A percentile compares a stretch with the other conserved stretches of the same genome.
Conservation (phyloP, 495 filamentous ascomycete species). For the Penicillium longicatenatum region DNA sequence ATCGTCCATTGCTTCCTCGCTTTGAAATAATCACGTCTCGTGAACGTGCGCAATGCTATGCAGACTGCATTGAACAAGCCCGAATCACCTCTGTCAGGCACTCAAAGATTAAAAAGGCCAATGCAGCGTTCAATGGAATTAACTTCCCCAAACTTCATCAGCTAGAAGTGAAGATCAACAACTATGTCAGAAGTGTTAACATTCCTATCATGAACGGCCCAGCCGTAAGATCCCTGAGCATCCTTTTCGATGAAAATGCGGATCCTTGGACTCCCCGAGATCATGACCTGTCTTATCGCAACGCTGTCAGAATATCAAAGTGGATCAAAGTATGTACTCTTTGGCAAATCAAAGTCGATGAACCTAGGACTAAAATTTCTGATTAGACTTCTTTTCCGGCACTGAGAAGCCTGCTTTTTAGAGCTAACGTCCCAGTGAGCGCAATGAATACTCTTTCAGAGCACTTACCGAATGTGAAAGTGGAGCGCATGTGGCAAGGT, state of each 20-base stretch:
- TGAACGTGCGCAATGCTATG: neutral
- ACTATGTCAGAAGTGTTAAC: neutral
- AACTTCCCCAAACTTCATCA: neutral
- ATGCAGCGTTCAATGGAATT: neutral
- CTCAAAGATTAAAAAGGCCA: neutral
- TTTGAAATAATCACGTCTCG: neutral
- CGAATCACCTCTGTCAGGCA: neutral
- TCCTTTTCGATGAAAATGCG: neutral
- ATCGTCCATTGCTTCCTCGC: neutral
- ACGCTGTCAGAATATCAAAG: neutral
- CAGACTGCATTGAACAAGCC: neutral
- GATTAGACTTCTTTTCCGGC: neutral
- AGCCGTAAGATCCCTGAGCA: neutral
- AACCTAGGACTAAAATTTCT: neutral
- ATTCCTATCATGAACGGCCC: neutral
- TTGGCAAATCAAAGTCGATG: neutral
- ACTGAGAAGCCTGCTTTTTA: neutral
- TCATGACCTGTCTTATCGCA: neutral
- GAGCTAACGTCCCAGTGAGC: neutral
- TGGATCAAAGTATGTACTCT: neutral
- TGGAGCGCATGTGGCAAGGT: neutral
- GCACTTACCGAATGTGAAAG: neutral
- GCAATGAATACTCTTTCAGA: neutral
- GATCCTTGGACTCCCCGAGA: neutral
- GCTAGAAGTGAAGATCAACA: neutral